Conservation (phyloP, 2,329 filamentous ascomycete species). For the Diaporthe sp. region DNA sequence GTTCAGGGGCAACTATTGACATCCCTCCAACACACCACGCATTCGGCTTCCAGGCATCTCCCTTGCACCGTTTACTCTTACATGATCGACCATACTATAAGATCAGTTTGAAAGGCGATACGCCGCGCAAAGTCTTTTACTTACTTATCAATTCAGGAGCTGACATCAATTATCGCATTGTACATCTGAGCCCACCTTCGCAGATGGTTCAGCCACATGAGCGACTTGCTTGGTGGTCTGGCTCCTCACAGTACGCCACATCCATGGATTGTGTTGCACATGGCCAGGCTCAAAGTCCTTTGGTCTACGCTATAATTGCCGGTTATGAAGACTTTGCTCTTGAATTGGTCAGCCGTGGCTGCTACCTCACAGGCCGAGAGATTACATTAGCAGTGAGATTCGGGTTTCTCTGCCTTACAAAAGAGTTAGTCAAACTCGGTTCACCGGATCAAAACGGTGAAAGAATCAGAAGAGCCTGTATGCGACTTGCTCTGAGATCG, state of each 20-base stretch:
- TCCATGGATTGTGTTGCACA: not conserved
- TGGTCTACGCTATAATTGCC: not conserved
- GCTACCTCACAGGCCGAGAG: not conserved
- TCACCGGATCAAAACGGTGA: rapidly evolving
- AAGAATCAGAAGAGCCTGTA: not conserved
- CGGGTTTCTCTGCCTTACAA: rapidly evolving
- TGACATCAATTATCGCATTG: not conserved
- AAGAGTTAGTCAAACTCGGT: not conserved
- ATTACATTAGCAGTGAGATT: not conserved
- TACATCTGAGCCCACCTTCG: too few relatives aligned
- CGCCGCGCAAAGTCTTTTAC: rapidly evolving
- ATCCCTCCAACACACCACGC: not conserved
- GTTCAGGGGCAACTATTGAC: not conserved
- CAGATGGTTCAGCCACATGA: not conserved
- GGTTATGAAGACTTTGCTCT: not conserved
- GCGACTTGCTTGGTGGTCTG: not conserved
- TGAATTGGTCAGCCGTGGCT: not conserved
- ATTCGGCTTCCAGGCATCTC: not conserved
- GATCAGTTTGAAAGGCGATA: rapidly evolving
- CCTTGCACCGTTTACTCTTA: not conserved
- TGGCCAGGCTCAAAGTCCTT: not conserved
- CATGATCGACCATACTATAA: rapidly evolving
- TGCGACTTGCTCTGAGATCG: not conserved
- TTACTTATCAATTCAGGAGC: not conserved
- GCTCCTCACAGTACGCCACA: not conserved